These are phyloP conservation scores for Phellopilus nigrolimitatus DNA, from an alignment of 1,284 basidiomycete species.

Conservation along the genomic window DNA sequence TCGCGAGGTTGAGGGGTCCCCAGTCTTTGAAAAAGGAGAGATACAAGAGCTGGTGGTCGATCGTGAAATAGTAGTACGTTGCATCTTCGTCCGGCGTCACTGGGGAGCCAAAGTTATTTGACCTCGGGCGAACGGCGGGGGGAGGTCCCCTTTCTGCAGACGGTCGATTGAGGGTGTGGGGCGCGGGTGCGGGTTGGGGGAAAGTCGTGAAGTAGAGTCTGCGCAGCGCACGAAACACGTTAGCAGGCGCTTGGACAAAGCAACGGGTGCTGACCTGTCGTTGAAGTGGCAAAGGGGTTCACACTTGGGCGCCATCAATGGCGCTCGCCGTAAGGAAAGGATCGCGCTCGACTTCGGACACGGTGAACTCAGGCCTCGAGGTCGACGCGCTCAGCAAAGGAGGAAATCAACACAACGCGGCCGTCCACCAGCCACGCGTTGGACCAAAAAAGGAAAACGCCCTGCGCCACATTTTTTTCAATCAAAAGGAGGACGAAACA, in stretches of 20 bases:
- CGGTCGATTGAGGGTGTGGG: slow-evolving; percentile 56
- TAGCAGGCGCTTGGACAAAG: too few relatives aligned
- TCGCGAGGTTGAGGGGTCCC: slow-evolving; percentile 90
- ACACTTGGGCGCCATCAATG: slow-evolving; percentile 48
- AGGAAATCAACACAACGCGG: background rate
- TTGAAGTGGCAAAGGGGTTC: slow-evolving; percentile 73
- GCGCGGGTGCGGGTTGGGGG: slow-evolving; percentile 60
- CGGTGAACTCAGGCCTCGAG: background rate
- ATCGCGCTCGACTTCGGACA: background rate
- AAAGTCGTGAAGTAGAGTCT: slow-evolving; percentile 84
- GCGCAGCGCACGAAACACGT: slow-evolving; percentile 11
- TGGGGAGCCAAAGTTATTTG: slow-evolving; percentile 47
- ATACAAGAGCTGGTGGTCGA: slow-evolving; percentile 91
- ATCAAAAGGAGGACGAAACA: too few relatives aligned
- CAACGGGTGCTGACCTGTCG: slow-evolving; percentile 49
- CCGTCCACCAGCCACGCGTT: background rate
- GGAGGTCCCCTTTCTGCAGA: slow-evolving; percentile 44
- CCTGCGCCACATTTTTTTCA: too few relatives aligned
- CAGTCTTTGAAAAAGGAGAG: slow-evolving; percentile 93
- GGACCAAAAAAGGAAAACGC: background rate
- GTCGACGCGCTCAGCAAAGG: slow-evolving; percentile 1
- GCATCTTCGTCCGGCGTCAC: slow-evolving; percentile 63
- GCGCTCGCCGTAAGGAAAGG: background rate
- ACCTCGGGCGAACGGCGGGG: slow-evolving; percentile 56
- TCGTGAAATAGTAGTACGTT: slow-evolving; percentile 79